Percentiles rank a stretch among this genome's conserved stretches.
These are phyloP conservation scores for Astraeus odoratus DNA, from an alignment of 768 basidiomycete species.

Conservation along the genomic window DNA sequence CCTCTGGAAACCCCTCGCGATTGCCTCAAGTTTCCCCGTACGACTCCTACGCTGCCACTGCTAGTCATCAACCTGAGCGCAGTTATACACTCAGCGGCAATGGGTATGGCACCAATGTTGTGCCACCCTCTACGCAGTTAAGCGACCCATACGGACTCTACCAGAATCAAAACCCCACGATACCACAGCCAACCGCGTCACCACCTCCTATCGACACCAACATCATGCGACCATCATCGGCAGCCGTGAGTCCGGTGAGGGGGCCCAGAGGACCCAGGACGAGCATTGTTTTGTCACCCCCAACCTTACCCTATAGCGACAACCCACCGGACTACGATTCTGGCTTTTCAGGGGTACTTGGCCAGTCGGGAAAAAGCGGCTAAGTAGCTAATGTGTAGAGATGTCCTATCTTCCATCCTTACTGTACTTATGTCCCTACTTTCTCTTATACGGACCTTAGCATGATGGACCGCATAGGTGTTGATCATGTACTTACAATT, in stretches of 20 bases:
- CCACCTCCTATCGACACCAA: slow-evolving; percentile 37
- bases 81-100: slow-evolving; percentile 52
- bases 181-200: slow-evolving; percentile 29
- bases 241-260: slow-evolving; percentile 33
- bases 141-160: slow-evolving; percentile 23
- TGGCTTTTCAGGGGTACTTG: slow-evolving; percentile 39
- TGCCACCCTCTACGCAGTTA: slow-evolving; percentile 36
- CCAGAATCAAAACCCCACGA: slow-evolving; percentile 11
- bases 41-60: slow-evolving; percentile 10
- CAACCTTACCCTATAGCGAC: slow-evolving; percentile 34
- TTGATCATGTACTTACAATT: slow-evolving; percentile 8
- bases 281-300: slow-evolving; percentile 18
- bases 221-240: slow-evolving; percentile 15
- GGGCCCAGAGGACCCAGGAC: slow-evolving; percentile 36
- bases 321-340: slow-evolving; percentile 63
- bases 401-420: not conserved
- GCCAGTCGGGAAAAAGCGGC: slow-evolving; percentile 45
- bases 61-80: slow-evolving; percentile 34
- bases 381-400: slow-evolving; percentile 6
- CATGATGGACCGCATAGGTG: slow-evolving; percentile 3
- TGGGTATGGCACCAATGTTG: slow-evolving; percentile 44
- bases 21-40: slow-evolving; percentile 13
- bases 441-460: slow-evolving; percentile 14
- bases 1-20: slow-evolving; percentile 11
- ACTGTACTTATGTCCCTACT: not conserved